These are phyloP conservation scores for Ophiostoma piceae DNA, from an alignment of 2,329 filamentous ascomycete genomes.

Conservation along the genomic window DNA sequence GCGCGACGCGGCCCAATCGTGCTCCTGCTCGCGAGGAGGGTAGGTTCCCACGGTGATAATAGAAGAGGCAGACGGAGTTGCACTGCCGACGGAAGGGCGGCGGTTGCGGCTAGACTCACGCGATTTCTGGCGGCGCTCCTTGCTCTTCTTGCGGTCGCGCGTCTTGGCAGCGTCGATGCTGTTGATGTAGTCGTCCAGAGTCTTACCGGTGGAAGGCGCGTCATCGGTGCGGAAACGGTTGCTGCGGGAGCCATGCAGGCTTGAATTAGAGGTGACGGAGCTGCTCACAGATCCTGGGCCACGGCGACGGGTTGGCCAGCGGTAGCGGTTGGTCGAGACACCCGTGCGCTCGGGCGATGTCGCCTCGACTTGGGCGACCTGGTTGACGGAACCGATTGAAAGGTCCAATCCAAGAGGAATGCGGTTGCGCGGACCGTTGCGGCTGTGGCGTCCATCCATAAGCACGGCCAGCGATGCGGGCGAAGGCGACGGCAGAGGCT, in stretches of 20 bases:
- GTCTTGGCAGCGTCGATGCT: slow-evolving; percentile 72
- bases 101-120: slow-evolving; percentile 42
- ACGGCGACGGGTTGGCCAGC: slow-evolving; percentile 51
- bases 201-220: slow-evolving; percentile 53
- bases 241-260: slow-evolving; percentile 41
- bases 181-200: slow-evolving; percentile 78
- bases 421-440: slow-evolving; percentile 69
- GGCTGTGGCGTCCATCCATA: slow-evolving; percentile 55
- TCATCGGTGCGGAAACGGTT: slow-evolving; percentile 41
- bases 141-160: slow-evolving; percentile 52
- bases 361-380: slow-evolving; percentile 47
- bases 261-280: slow-evolving; percentile 53
- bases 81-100: slow-evolving; percentile 13
- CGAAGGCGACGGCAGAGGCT: slow-evolving; percentile 62
- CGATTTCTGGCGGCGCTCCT: slow-evolving; percentile 42
- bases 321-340: slow-evolving; percentile 48
- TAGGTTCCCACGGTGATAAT: slow-evolving; percentile 40
- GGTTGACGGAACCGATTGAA: slow-evolving; percentile 37
- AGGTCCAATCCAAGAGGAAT: slow-evolving; percentile 68
- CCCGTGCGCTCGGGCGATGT: slow-evolving; percentile 54
- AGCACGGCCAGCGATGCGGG: slow-evolving; percentile 58
- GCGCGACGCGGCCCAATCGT: slow-evolving; percentile 59
- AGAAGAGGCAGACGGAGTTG: slow-evolving; percentile 22
- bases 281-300: slow-evolving; percentile 53
- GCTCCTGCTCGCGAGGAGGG: slow-evolving; percentile 46